Percentiles rank a stretch among this genome's conserved stretches.
phyloP scores from a whole-genome alignment of 805 yeast species.

The Aciculoconidium aculeatum region DNA sequence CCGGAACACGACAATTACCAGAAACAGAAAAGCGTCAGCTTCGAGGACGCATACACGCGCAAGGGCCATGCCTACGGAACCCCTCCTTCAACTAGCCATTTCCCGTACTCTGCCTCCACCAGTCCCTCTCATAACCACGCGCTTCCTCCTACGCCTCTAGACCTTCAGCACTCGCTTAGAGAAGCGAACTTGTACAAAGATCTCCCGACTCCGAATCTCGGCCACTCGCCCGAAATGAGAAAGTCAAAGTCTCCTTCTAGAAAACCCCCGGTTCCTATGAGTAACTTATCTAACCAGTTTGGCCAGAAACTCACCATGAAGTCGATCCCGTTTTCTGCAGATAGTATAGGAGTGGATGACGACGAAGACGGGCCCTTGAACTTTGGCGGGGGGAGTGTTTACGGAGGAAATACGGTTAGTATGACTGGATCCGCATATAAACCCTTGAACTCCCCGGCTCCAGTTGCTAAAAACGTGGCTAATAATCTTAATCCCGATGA shows the following conservation, averaged over 20 bases:
- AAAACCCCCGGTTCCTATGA: slow-evolving; percentile 16
- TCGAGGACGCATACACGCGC: not conserved
- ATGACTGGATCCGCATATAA: too few species aligned
- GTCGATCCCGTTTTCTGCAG: slow-evolving; percentile 38
- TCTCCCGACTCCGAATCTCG: too few species aligned
- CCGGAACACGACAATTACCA: too few species aligned
- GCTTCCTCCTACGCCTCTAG: not conserved
- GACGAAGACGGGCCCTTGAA: too few species aligned
- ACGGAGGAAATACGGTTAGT: too few species aligned
- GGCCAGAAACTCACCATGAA: slow-evolving; percentile 11
- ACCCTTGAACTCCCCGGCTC: too few species aligned
- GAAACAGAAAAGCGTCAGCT: not conserved
- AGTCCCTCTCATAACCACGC: not conserved
- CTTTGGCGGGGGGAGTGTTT: too few species aligned
- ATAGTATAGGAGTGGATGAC: slow-evolving; percentile 31
- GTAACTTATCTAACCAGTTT: slow-evolving; percentile 2
- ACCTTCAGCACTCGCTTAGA: too few species aligned
- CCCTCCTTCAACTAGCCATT: too few species aligned
- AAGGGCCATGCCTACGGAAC: too few species aligned
- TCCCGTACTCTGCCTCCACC: slow-evolving; percentile 1
- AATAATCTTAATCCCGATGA: slow-evolving; percentile 82
- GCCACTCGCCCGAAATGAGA: slow-evolving; percentile 2
- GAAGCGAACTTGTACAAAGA: too few species aligned
- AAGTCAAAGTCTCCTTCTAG: slow-evolving; percentile 12
- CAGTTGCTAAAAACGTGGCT: slow-evolving; percentile 17